Percentiles rank a stretch among this genome's conserved stretches.
These are phyloP conservation scores for Collybia mongolica DNA, from an alignment of 768 basidiomycete species.

Conservation along the genomic window DNA sequence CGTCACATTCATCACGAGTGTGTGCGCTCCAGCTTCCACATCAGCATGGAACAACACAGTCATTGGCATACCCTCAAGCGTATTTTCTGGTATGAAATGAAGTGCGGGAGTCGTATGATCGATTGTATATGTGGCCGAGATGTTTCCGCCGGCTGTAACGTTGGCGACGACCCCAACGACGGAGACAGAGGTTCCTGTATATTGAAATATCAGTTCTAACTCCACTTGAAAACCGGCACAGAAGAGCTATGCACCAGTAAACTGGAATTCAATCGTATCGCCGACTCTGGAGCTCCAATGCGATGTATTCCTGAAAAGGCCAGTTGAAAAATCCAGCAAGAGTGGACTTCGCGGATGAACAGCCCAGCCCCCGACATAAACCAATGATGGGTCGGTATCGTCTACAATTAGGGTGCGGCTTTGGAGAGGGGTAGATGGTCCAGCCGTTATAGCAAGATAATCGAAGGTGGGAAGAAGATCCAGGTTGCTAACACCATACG, in stretches of 20 bases:
- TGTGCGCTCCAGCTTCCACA: constrained; percentile 33
- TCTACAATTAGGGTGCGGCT: constrained; percentile 36
- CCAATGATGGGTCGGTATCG: constrained; percentile 27
- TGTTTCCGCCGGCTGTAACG: constrained; percentile 25
- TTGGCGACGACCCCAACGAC: constrained; percentile 34
- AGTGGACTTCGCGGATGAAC: constrained; percentile 15
- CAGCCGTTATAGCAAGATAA: constrained; percentile 37
- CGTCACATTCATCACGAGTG: constrained; percentile 34
- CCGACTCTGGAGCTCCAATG: constrained; percentile 37
- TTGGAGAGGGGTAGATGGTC: constrained; percentile 30
- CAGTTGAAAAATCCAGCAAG: constrained; percentile 23
- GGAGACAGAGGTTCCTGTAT: constrained; percentile 33
- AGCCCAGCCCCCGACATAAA: constrained; percentile 35
- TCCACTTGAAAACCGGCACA: background rate
- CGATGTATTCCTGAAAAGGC: constrained; percentile 28
- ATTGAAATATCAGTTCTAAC: constrained; percentile 1
- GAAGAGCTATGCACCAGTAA: constrained; percentile 27
- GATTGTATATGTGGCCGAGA: constrained; percentile 33
- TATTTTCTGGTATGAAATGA: constrained; percentile 22
- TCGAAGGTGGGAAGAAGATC: constrained; percentile 32
- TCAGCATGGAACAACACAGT: constrained; percentile 32
- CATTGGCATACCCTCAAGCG: constrained; percentile 30
- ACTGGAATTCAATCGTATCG: constrained; percentile 30
- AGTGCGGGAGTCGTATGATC: constrained; percentile 27
- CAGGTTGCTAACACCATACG: constrained; percentile 27